Conservation (phyloP, 129 eudicot species). For the Silybum marianum region DNA sequence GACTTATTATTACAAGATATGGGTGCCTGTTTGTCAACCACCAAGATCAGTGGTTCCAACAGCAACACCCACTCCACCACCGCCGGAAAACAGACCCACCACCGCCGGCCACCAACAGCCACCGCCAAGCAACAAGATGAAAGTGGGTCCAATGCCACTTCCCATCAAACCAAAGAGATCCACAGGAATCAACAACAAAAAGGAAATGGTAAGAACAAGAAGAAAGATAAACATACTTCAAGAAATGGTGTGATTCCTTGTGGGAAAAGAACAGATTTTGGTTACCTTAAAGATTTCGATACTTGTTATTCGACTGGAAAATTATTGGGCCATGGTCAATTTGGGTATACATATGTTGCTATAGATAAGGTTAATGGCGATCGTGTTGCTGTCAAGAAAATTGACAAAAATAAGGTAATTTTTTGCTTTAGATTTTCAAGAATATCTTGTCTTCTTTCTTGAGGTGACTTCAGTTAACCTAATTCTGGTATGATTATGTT, state of each 20-base stretch:
- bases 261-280: slow-evolving; percentile 92
- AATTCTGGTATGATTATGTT: background rate
- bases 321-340: slow-evolving; percentile 99
- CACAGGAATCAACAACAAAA: background rate
- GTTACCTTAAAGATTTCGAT: slow-evolving; percentile 85
- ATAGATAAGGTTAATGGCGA: slow-evolving; percentile 75
- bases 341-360: slow-evolving; percentile 96
- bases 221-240: slow-evolving; percentile 12
- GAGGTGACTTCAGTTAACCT: background rate
- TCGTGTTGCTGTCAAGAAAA: slow-evolving; percentile 98
- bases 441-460: background rate
- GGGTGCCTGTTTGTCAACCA: slow-evolving; percentile 44
- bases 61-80: slow-evolving; percentile 39
- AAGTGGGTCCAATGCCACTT: slow-evolving; percentile 19
- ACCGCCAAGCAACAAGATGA: background rate
- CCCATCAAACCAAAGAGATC: slow-evolving; percentile 10
- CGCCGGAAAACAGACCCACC: slow-evolving; percentile 8
- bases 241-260: slow-evolving; percentile 51
- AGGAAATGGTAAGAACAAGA: slow-evolving; percentile 1
- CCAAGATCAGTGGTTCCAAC: slow-evolving; percentile 40
- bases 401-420: slow-evolving; percentile 85
- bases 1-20: slow-evolving; percentile 3
- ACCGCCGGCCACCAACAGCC: slow-evolving; percentile 22
- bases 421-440: background rate
- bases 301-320: slow-evolving; percentile 64